These are phyloP conservation scores for Papiliotrema laurentii DNA, from an alignment of 1,284 basidiomycete genomes.

Conservation along the genomic window DNA sequence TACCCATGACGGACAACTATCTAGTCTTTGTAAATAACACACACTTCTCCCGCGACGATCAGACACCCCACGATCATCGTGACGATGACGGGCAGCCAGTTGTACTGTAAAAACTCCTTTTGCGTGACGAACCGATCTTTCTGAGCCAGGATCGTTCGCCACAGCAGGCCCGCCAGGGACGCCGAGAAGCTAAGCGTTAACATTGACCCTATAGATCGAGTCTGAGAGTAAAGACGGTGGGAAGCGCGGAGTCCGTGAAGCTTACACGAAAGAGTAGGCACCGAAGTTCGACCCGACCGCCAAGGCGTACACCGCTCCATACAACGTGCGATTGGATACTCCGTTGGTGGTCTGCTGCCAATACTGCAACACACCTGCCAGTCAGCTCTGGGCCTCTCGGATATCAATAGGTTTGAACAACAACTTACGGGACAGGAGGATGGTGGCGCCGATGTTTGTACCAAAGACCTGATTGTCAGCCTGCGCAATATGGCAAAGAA, in stretches of 20 bases:
- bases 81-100: slow-evolving; percentile 59
- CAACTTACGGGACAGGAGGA: slow-evolving; percentile 59
- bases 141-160: slow-evolving; percentile 72
- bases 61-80: slow-evolving; percentile 59
- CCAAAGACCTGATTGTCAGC: slow-evolving; percentile 59
- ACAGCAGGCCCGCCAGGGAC: slow-evolving; percentile 83
- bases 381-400: slow-evolving; percentile 15
- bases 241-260: too few relatives aligned
- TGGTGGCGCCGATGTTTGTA: slow-evolving; percentile 94
- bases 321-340: slow-evolving; percentile 42
- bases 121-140: slow-evolving; percentile 70
- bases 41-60: slow-evolving; percentile 48
- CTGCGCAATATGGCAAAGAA: slow-evolving; percentile 47
- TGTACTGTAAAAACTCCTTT: slow-evolving; percentile 68
- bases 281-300: slow-evolving; percentile 85
- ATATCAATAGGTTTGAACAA: slow-evolving; percentile 54
- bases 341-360: slow-evolving; percentile 25
- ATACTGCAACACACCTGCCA: slow-evolving; percentile 34
- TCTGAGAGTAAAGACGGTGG: too few relatives aligned
- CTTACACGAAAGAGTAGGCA: slow-evolving; percentile 78
- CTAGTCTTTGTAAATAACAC: slow-evolving; percentile 40
- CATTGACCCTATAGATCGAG: background rate
- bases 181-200: slow-evolving; percentile 58
- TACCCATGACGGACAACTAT: too few relatives aligned
- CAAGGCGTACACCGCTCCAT: slow-evolving; percentile 56